Base-by-base conservation (phyloP, 108 stramenopile species). In the Nitzschia putrida region DNA sequence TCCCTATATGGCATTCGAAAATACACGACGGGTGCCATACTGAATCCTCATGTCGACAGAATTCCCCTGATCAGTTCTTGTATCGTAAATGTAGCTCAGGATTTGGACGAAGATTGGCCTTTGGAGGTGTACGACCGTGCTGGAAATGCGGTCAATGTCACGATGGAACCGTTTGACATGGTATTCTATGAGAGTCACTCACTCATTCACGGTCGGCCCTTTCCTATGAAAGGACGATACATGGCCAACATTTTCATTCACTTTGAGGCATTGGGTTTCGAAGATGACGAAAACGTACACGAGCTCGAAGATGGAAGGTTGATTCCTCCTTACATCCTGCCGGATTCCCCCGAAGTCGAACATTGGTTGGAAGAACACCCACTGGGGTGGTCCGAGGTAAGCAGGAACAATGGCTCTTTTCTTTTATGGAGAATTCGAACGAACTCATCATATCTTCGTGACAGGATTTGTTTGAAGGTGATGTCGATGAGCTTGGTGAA, bases 71-170 rank as follows among this genome's bases (percentile, higher is more conserved):
- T 97, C 7, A 84, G 83, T 21, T 87, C 85, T 8, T 90, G 89
- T 9, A 96, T 98, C 69, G 81, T 97, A 42, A 95, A 94, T 79
- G 91, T 96, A 1, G 93, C 79, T 8, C 92, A 93, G 64, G 95
- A 97, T 65, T 84, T 94, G 18, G 91, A 96, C 43, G 95, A 97
- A 68, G 83, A 85, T 57, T 97, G 97, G 97, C 93, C 92, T 8
- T 47, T 97, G 13, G 95, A 95, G 69, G 92, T 97, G 8, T 89
- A 79, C 68, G 93, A 86, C 66, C 80, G 92, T 61, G 81, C 91
- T 61, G 94, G 89, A 8, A 75, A 80, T 49, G 94, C 91, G 21
- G 44, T 70, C 40, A 80, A 80, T 50, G 74, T 80, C 3, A 80
- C 79, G 9, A 77, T 83, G 75, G 49, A 76, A 22, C 74, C 79